Evolutionary conservation across 1,139 yeast species (phyloP).

Genomic region (Meyerozyma guilliermondii): DNA sequence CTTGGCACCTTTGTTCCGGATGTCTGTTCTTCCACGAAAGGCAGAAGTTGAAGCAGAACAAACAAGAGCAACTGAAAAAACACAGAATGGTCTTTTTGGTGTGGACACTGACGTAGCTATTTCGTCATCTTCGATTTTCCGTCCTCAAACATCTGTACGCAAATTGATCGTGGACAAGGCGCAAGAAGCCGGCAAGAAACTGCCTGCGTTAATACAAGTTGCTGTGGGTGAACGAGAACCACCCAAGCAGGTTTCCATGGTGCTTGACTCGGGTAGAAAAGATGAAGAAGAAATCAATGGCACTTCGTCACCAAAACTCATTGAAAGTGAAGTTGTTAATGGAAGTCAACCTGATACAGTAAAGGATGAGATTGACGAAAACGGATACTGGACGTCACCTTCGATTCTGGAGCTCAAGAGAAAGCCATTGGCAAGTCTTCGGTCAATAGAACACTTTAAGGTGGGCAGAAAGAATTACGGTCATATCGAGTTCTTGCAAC

Average conservation of each 20-base stretch:
- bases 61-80: constrained; percentile 10
- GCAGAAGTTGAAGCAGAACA: constrained; percentile 2
- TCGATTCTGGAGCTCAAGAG: constrained; percentile 56
- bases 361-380: constrained; percentile 36
- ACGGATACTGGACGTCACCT: constrained; percentile 90
- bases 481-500: constrained; percentile 63
- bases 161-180: constrained; percentile 52
- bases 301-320: constrained; percentile 2
- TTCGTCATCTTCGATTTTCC: constrained; percentile 65
- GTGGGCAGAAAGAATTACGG: constrained; percentile 85
- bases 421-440: constrained; percentile 58
- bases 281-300: constrained; percentile 6
- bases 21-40: constrained; percentile 14
- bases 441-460: constrained; percentile 57
- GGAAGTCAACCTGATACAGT: constrained; percentile 15
- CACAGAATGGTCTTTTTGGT: constrained; percentile 10
- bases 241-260: constrained; percentile 36
- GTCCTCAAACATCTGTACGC: constrained; percentile 57
- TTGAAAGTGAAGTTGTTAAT: constrained; percentile 22
- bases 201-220: constrained; percentile 5
- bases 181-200: constrained; percentile 11
- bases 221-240: constrained; percentile 5
- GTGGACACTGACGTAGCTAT: constrained; percentile 61
- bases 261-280: constrained; percentile 11
- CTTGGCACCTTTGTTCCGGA: constrained; percentile 44